Conservation (phyloP, 805 yeast species). For the Lipomyces orientalis region DNA sequence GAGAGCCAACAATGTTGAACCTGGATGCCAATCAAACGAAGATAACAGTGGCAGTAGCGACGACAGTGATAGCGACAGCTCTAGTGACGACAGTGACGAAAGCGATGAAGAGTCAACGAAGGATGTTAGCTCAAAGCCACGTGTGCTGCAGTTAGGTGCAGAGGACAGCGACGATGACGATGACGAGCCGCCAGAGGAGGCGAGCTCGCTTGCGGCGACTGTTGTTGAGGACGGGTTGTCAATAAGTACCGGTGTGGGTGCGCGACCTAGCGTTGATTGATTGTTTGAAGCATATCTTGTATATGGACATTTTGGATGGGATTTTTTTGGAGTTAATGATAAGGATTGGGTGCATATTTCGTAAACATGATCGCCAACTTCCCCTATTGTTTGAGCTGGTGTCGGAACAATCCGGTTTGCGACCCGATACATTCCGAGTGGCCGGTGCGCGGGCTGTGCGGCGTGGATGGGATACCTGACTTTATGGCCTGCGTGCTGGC, state of each 20-base stretch:
- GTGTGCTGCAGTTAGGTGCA: not conserved
- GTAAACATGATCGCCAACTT: too few species aligned
- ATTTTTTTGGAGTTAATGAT: not conserved
- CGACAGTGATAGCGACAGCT: not conserved
- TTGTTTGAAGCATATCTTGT: not conserved
- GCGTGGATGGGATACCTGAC: too few species aligned
- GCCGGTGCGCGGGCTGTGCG: too few species aligned
- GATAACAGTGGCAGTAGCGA: not conserved
- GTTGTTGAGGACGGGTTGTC: not conserved
- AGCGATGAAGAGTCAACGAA: not conserved
- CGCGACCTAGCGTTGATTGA: not conserved
- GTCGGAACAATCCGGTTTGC: too few species aligned
- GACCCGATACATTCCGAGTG: too few species aligned
- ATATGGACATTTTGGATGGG: not conserved
- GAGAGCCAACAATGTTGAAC: not conserved
- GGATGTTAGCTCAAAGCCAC: not conserved
- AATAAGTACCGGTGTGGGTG: not conserved
- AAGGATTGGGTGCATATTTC: not conserved
- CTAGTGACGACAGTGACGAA: not conserved
- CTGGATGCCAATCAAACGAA: not conserved
- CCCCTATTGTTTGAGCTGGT: too few species aligned
- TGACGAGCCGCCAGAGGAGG: slow-evolving; percentile 20
- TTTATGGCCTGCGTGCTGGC: too few species aligned
- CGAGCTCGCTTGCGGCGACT: slow-evolving; percentile 5
- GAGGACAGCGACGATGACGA: slow-evolving; percentile 16